Conservation (phyloP, 2,329 filamentous ascomycete species). For the Sordariomycetes sp. region DNA sequence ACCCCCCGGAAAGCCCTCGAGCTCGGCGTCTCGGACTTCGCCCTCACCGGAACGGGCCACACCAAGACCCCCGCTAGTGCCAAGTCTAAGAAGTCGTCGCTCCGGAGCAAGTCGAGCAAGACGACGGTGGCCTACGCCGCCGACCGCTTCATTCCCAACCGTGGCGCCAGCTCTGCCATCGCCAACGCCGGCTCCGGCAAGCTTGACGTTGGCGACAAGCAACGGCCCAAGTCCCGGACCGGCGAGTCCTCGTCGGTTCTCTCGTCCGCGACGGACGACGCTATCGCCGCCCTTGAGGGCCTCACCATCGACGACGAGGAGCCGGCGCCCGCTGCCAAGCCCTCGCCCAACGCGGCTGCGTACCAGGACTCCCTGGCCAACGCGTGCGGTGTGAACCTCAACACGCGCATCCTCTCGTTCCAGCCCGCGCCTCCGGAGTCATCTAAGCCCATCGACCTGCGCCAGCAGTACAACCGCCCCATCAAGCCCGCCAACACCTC, state of each 20-base stretch:
- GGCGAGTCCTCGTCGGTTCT: conserved; percentile 64
- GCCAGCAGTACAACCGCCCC: conserved; percentile 95
- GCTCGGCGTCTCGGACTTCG: conserved; percentile 85
- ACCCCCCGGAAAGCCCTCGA: conserved; percentile 77
- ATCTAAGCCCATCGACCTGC: conserved; percentile 93
- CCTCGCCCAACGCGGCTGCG: conserved; percentile 75
- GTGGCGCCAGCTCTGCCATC: conserved; percentile 78
- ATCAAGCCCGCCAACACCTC: conserved; percentile 65
- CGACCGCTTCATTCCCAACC: conserved; percentile 94
- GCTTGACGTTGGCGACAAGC: conserved; percentile 57
- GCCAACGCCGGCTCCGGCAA: conserved; percentile 72
- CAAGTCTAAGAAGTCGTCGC: conserved; percentile 40
- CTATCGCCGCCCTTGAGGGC: conserved; percentile 65
- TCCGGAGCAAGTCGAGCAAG: conserved; percentile 52
- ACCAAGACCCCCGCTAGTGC: conserved; percentile 44
- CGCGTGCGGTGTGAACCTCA: conserved; percentile 84
- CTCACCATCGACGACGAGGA: conserved; percentile 64
- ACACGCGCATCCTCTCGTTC: conserved; percentile 92
- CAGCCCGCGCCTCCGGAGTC: conserved; percentile 98
- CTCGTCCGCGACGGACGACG: conserved; percentile 67
- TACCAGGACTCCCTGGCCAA: conserved; percentile 86
- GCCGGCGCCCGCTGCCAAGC: conserved; percentile 55
- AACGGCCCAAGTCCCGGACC: conserved; percentile 58
- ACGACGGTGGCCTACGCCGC: conserved; percentile 68
- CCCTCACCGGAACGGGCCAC: conserved; percentile 69